Percentiles rank a stretch among this genome's conserved stretches.
Evolutionary conservation across 2,329 filamentous ascomycete species (phyloP).

Genomic region (Diaporthe sp.): DNA sequence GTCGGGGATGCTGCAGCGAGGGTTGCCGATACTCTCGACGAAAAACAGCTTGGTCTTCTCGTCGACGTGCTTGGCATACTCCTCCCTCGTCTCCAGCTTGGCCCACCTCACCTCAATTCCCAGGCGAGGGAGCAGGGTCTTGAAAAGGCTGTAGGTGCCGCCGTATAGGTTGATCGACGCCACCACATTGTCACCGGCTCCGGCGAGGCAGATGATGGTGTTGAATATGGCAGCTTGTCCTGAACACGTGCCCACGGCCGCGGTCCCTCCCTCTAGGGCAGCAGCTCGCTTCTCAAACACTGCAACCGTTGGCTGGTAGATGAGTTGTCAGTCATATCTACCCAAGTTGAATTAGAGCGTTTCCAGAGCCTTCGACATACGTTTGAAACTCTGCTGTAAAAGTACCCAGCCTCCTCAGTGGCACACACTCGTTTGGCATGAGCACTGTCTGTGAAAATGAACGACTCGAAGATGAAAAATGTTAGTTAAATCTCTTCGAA

Average conservation of each 20-base stretch:
- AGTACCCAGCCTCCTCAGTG: constrained; percentile 24
- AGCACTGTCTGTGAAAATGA: constrained; percentile 26
- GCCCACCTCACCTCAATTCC: constrained; percentile 93
- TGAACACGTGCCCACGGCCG: constrained; percentile 86
- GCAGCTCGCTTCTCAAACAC: constrained; percentile 97
- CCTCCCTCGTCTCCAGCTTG: constrained; percentile 81
- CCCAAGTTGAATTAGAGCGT: rapidly evolving
- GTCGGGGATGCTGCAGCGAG: constrained; percentile 92
- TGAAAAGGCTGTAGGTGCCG: constrained; percentile 97
- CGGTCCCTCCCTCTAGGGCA: constrained; percentile 93
- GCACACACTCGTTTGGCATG: constrained; percentile 22
- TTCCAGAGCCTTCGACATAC: not conserved
- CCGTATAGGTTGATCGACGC: constrained; percentile 93
- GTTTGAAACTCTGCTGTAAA: constrained; percentile 26
- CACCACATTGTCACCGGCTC: constrained; percentile 92
- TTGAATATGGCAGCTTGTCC: constrained; percentile 96
- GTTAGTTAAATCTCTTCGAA: not conserved
- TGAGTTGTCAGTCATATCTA: not conserved
- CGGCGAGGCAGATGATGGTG: constrained; percentile 84
- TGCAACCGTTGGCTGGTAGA: constrained; percentile 84
- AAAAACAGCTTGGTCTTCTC: constrained; percentile 94
- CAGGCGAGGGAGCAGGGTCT: constrained; percentile 88
- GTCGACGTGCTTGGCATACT: constrained; percentile 86
- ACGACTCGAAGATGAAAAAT: not conserved
- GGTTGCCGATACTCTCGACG: constrained; percentile 94